phyloP scores from a whole-genome alignment of 2,329 filamentous ascomycete genomes.

The Zymoseptoria crescenta region DNA sequence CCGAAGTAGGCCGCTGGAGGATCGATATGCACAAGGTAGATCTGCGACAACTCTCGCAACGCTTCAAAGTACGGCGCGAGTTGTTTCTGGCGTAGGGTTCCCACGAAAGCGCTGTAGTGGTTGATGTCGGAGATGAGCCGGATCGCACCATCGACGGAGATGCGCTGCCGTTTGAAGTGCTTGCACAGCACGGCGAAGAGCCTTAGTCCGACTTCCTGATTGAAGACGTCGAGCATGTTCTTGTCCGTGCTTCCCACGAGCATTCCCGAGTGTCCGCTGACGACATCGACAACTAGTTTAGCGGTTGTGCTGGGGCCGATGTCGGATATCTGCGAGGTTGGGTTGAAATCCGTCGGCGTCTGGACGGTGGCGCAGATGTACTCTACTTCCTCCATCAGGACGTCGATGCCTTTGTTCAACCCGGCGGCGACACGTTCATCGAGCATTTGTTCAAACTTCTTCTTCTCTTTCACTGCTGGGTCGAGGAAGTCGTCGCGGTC shows the following conservation, averaged over 20 bases:
- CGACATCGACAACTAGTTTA: slow-evolving; percentile 70
- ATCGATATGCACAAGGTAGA: slow-evolving; percentile 71
- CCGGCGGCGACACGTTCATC: slow-evolving; percentile 94
- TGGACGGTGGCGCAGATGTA: slow-evolving; percentile 88
- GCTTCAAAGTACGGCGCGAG: slow-evolving; percentile 86
- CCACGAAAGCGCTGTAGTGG: slow-evolving; percentile 78
- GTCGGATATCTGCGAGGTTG: slow-evolving; percentile 45
- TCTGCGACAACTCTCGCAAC: slow-evolving; percentile 84
- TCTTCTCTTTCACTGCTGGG: slow-evolving; percentile 87
- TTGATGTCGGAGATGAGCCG: slow-evolving; percentile 96
- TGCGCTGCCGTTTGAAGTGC: slow-evolving; percentile 90
- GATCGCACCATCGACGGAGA: slow-evolving; percentile 82
- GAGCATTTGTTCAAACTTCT: slow-evolving; percentile 97
- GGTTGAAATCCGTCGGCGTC: slow-evolving; percentile 82
- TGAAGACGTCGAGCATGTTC: slow-evolving; percentile 96
- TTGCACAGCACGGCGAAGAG: slow-evolving; percentile 91
- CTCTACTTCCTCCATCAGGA: slow-evolving; percentile 96
- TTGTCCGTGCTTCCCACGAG: slow-evolving; percentile 92
- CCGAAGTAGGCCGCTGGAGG: slow-evolving; percentile 24
- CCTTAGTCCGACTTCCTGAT: slow-evolving; percentile 89
- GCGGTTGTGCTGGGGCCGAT: slow-evolving; percentile 74
- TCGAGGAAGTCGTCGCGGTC: slow-evolving; percentile 94
- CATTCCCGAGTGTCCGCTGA: slow-evolving; percentile 86
- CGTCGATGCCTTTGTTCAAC: slow-evolving; percentile 94
- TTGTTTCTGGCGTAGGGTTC: slow-evolving; percentile 72